Conservation (phyloP, 1,284 basidiomycete species). For the Cerioporus squamosus region DNA sequence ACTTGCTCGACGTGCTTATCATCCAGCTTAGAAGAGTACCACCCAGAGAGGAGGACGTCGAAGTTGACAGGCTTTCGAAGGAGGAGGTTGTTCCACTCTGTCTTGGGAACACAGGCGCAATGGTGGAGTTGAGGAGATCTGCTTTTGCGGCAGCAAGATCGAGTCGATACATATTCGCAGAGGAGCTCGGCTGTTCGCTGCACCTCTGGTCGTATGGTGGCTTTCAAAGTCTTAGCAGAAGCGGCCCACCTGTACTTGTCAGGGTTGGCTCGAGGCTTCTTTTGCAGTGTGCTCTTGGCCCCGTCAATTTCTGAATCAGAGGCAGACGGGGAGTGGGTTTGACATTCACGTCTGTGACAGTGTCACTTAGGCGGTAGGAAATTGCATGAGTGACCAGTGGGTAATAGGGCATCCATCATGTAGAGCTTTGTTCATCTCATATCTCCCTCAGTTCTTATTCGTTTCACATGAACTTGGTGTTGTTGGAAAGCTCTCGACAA, state of each 20-base stretch:
- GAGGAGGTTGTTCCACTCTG: slow-evolving; percentile 8
- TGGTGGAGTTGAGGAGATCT: not conserved
- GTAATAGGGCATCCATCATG: no score
- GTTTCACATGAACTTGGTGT: no score
- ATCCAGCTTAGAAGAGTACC: not conserved
- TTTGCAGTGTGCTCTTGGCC: no score
- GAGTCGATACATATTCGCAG: not conserved
- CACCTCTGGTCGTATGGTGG: not conserved
- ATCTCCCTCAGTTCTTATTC: no score
- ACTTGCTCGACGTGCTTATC: not conserved
- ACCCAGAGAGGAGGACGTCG: slow-evolving; percentile 2
- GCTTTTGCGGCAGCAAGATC: not conserved
- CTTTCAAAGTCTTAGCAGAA: not conserved
- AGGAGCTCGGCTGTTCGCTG: not conserved
- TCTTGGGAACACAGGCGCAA: not conserved
- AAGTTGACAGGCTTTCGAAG: slow-evolving; percentile 2
- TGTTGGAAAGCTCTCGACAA: no score
- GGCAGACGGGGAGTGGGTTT: no score
- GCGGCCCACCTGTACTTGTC: not conserved
- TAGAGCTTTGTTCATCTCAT: no score
- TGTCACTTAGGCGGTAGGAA: no score
- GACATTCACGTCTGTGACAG: no score
- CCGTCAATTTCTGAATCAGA: no score
- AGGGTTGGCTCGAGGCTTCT: no score
- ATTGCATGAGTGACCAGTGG: no score